Base-by-base conservation (phyloP, 2,329 filamentous ascomycete species). In the Fusarium sp. region DNA sequence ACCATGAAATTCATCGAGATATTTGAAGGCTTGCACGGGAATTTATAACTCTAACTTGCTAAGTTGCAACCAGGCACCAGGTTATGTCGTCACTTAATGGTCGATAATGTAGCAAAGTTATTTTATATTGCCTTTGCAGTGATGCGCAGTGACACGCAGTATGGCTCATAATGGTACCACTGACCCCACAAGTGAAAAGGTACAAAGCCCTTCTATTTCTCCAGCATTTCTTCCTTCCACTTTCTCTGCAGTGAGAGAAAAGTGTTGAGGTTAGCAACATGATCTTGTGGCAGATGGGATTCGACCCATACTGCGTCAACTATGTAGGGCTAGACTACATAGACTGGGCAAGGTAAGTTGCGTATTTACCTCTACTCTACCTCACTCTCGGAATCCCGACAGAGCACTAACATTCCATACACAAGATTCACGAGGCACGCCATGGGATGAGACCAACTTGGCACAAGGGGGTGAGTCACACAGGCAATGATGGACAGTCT, bases 401-500 rank as follows among this genome's bases (percentile, higher is more conserved):
- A 32, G 11, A 24, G 28, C 9, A 52, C 21, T 21, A 12, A 23
- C 3, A n/a, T 3, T 12, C 38, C 17, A 19, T n/a, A 10, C 36
- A 19, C n/a, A 20, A 61, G 55, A 40, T 28, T 60, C 39, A 40
- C 17, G 45, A 40, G 54, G 19, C 26, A 28, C 19, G 23, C 38
- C 26, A 48, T 28, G 7, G 34, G 34, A 32, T n/a, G 3, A 21
- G 3, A 19, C 6, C 21, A n/a, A 12, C 10, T 34, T 53, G 56
- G 34, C 26, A 17, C 28, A 23, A 34, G 39, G 39, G 32, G 39
- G 32, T 8, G 28, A 19, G n/a, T 59, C 34, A 45, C 46, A 26
- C 56, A 42, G 40, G 34, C 55, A 53, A 61, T 61, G 40, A 61
- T 61, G 46, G 15, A 32, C 8, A 60, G 21, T 53, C 56, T 36